Base-by-base conservation (phyloP, 2,329 filamentous ascomycete species). In the Meredithiella fracta region DNA sequence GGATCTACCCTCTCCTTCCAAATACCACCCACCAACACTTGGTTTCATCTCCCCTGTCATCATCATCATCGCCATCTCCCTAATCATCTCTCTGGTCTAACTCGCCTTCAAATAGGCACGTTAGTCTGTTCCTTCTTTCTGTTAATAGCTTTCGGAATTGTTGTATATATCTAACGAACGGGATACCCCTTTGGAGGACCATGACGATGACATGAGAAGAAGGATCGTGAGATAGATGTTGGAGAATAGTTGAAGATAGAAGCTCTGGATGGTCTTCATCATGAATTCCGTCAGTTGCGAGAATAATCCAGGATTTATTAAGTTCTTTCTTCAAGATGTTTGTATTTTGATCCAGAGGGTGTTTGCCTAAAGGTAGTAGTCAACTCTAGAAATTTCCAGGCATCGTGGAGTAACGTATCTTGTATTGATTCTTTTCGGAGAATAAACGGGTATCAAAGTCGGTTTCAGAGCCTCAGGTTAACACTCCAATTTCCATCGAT, bases 211-310 rank as follows among this genome's bases (percentile, higher is more conserved):
- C 83, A 37, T 85, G 76, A 1, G 86, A 78, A 26, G 76, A 70
- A 0, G 66, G 56, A 2, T 72, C 72, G 14, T 72, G 68, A 7
- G 74, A 75, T 9, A 96, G 72, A 68, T 89, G 87, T 40, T 75
- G 69, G 8, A 73, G 68, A 47, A 97, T 81, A 14, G 86, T 82
- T 14, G 80, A 73, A 0, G 82, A 80, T 22, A 97, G 75, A 63
- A 92, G 78, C 2, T 67, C 69, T 0, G 91, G 88, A 64, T 97
- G 92, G 3, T 85, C 77, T 51, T 89, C 77, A 49, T 90, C 88
- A 68, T 97, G 97, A 20, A 98, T 72, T 0, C 87, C 79, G 67
- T 98, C 92, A 2, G 91, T 88, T 1, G 81, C 87, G 2, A 98
- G 74, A 47, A 97, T 80, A 55, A 95, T 70, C 73, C 83, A 26